Evolutionary conservation across 805 yeast genomes (phyloP), one percentile per base, ranked within the genome.

Genomic region (Candida odintsovae): DNA sequence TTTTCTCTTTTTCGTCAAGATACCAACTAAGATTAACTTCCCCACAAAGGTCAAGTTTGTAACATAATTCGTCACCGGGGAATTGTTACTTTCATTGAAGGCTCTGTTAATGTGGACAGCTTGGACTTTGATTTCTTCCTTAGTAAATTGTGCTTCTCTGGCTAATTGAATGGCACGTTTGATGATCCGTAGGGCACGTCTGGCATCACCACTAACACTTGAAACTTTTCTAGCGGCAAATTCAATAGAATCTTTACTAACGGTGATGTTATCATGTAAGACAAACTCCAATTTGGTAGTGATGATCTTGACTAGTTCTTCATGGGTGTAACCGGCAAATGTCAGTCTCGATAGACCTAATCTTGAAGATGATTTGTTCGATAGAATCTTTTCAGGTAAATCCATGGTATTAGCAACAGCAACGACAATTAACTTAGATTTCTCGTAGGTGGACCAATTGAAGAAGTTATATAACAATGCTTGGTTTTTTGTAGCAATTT

Each of bases 341-440:
- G 86, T 87, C 37, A 92, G 76, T 64, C 98, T 77, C 10, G 86
- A 80, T 33, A 90, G 72, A 2, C 99, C 99, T 48, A 94, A 71
- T 54, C 99, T 78, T 1, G 97, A 88, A 0, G 96, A 84, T 4
- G 90, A 85, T 65, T 94, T 94, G 65, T 89, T 92, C 18, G 94
- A 81, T 36, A 94, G 69, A 43, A 83, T 75, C 44, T 97, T 72
- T 62, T 94, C 99, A 0, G 99, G 98, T 41, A 94, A 69, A 68
- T 94, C 98, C 97, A 94, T 90, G 0, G 97, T 90, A 63, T 94
- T 94, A 4, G 98, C 97, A 26, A 94, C 90, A 0, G 98, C 97
- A 38, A 94, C 73, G 2, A 94, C 95, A 43, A 94, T 79, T 43
- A 94, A 70, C 56, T 83, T 83, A 5, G 98, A 90, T 53, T 80